phyloP scores from a whole-genome alignment of 768 basidiomycete species.

The Myochromella boudieri region DNA sequence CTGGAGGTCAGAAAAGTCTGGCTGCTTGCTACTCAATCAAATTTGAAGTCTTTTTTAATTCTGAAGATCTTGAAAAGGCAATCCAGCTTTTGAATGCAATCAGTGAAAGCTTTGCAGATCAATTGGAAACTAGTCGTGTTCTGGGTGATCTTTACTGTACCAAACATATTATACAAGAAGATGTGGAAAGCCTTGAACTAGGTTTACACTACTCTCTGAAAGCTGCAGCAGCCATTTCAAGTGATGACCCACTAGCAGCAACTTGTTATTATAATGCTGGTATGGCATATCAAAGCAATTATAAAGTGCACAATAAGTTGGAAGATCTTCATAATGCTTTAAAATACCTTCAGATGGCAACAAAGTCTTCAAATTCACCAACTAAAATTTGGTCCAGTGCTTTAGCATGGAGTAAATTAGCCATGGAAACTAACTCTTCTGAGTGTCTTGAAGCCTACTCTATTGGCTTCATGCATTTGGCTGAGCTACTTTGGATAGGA shows the following conservation, averaged over 20 bases:
- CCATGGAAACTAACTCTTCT: not conserved
- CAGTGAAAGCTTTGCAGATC: not conserved
- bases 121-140: not conserved
- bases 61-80: not conserved
- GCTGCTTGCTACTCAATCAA: not conserved
- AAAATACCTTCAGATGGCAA: not conserved
- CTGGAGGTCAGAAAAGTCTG: not conserved
- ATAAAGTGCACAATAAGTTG: not conserved
- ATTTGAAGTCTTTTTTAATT: too few relatives aligned
- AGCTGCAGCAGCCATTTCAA: not conserved
- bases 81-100: not conserved
- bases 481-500: slow-evolving; percentile 12
- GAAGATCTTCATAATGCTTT: slow-evolving; percentile 3
- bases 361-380: not conserved
- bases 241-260: slow-evolving; percentile 1
- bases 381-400: slow-evolving; percentile 7
- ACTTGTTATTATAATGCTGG: slow-evolving; percentile 1
- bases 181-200: not conserved
- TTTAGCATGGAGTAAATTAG: slow-evolving; percentile 5
- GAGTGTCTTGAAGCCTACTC: slow-evolving; percentile 12
- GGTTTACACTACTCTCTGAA: not conserved
- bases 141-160: not conserved
- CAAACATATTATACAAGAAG: not conserved
- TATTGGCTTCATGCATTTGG: slow-evolving; percentile 2
- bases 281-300: not conserved